Conservation (phyloP, 2,329 filamentous ascomycete species). For the Monosporascus sp. region DNA sequence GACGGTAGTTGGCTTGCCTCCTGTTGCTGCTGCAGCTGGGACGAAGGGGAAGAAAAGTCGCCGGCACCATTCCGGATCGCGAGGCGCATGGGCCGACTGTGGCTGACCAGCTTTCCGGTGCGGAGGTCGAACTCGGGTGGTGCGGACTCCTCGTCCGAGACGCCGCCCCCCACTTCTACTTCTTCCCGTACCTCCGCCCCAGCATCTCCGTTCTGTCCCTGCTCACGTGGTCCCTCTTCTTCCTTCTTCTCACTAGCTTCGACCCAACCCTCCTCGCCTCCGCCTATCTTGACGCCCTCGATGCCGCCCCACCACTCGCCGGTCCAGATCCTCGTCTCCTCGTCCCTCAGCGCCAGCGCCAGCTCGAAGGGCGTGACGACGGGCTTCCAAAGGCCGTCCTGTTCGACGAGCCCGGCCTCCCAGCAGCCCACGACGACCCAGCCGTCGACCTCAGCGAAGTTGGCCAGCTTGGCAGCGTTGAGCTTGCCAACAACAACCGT, state of each 20-base stretch:
- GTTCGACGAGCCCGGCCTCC: conserved; percentile 91
- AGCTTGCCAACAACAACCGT: conserved; percentile 95
- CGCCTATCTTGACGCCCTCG: conserved; percentile 55
- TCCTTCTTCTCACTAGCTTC: conserved; percentile 12
- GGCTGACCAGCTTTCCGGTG: conserved; percentile 76
- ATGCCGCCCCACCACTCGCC: conserved; percentile 88
- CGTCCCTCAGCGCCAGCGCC: conserved; percentile 67
- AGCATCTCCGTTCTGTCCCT: background rate
- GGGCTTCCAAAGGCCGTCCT: conserved; percentile 80
- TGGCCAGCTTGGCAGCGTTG: conserved; percentile 92
- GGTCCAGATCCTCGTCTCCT: conserved; percentile 77
- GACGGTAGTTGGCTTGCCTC: conserved; percentile 23
- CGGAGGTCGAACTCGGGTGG: conserved; percentile 89
- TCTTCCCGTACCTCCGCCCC: conserved; percentile 10
- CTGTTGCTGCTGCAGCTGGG: conserved; percentile 14
- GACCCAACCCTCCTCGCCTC: conserved; percentile 19
- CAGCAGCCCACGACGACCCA: conserved; percentile 98
- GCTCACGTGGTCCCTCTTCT: background rate
- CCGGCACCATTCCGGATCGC: conserved; percentile 29
- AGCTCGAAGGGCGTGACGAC: conserved; percentile 96
- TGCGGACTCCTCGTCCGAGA: conserved; percentile 66
- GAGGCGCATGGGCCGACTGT: conserved; percentile 68
- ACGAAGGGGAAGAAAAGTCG: conserved; percentile 1
- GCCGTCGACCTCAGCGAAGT: conserved; percentile 90
- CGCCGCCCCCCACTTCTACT: conserved; percentile 34